Evolutionary conservation across 192 early-diverging fungal genomes (phyloP).

Genomic region (Dissophora ornata): DNA sequence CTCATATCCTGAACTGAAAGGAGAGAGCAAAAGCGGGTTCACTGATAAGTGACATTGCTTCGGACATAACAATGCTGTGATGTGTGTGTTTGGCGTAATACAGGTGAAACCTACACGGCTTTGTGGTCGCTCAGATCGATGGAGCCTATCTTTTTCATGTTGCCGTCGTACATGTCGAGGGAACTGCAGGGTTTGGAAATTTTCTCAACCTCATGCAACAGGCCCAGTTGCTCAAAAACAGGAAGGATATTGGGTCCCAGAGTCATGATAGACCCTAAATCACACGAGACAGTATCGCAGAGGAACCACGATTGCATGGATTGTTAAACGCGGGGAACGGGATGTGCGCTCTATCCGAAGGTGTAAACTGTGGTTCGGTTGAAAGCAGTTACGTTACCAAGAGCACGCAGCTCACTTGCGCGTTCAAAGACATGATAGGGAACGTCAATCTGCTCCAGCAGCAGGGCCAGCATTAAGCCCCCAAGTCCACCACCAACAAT

Average conservation of each 20-base stretch:
- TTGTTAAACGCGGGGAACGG: too few species aligned
- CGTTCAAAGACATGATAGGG: slow-evolving; percentile 24
- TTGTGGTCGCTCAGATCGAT: background rate
- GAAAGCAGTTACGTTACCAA: too few species aligned
- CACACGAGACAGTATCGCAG: too few species aligned
- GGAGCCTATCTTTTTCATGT: slow-evolving; percentile 5
- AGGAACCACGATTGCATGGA: too few species aligned
- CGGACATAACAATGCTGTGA: too few species aligned
- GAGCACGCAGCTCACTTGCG: background rate
- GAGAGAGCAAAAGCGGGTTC: background rate
- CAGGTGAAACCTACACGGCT: slow-evolving; percentile 3
- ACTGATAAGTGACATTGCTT: background rate
- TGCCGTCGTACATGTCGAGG: background rate
- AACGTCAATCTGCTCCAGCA: slow-evolving; percentile 17
- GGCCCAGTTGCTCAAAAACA: slow-evolving; percentile 20
- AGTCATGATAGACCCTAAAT: background rate
- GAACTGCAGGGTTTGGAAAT: background rate
- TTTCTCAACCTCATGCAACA: slow-evolving; percentile 12
- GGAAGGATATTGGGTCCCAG: slow-evolving; percentile 17
- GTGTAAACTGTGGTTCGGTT: too few species aligned
- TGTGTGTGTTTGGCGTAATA: background rate
- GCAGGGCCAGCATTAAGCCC: slow-evolving; percentile 20
- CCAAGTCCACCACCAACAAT: slow-evolving; percentile 34
- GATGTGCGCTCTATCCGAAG: too few species aligned
- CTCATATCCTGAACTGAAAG: slow-evolving; percentile 18